Evolutionary conservation across 768 basidiomycete species (phyloP), one percentile per base, ranked within the genome.

Genomic region (Royoungia palumana): DNA sequence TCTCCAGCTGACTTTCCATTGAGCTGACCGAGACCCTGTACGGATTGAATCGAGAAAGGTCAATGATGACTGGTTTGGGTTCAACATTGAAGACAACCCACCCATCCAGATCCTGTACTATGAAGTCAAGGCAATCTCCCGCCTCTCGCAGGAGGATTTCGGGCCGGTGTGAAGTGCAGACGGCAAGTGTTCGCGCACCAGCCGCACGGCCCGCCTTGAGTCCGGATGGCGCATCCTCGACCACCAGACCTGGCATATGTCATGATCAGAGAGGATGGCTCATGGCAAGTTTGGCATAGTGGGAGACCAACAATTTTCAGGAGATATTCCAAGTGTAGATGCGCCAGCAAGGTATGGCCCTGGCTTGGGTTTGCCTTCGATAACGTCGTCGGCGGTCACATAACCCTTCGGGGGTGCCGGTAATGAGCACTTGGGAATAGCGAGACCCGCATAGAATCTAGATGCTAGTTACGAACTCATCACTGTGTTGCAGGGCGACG

Each of bases 181-280:
- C 88, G 1, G 87, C 94, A 13, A 95, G 75, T 0, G 87, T 88
- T 40, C 67, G 75, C 41, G 87, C 77, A 11, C 90, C 89, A 16
- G 90, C 87, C 7, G 86, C 83, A 40, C 77, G 78, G 19, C 91
- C 91, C 14, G 88, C 77, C 51, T 72, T 73, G 54, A 94, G 69
- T 3, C 94, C 94, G 13, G 89, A 85, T 5, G 91, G 86, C 2
- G 94, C 92, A 60, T 96, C 94, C 59, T 94, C 92, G 4, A 96
- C 75, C 8, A 95, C 93, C 50, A 95, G 73, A 59, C 87, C 88
- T 90, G 41, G n/a, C 30, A 13, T 25, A 41, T 20, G 41, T 40
- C 20, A 34, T 35, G 21, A 36, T 51, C 28, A 49, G 43, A 22
- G 34, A 32, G 20, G 12, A 10, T 37, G 10, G 14, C 14, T 11